Conservation (phyloP, 768 basidiomycete genomes). For the Collybia sordida region DNA sequence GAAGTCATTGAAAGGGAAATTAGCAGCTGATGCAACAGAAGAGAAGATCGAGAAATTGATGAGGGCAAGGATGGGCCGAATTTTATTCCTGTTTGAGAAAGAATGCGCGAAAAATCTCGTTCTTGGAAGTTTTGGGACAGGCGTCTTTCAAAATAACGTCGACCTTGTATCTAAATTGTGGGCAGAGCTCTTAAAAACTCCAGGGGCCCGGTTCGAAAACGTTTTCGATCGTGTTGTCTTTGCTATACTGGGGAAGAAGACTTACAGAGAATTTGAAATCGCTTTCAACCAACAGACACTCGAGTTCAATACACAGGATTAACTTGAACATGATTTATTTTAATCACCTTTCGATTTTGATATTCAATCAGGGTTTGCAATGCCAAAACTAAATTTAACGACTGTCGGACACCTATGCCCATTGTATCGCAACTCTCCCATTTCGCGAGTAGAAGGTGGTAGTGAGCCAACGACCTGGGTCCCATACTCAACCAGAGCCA, state of each 20-base stretch:
- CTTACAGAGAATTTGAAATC: constrained; percentile 24
- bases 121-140: constrained; percentile 77
- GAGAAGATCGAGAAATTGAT: constrained; percentile 51
- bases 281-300: constrained; percentile 4
- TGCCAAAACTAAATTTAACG: no score
- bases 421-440: no score
- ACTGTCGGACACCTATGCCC: no score
- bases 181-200: constrained; percentile 53
- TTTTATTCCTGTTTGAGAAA: constrained; percentile 64
- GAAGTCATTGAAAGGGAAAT: constrained; percentile 18
- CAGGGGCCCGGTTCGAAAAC: constrained; percentile 51
- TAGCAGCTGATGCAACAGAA: constrained; percentile 20
- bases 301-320: no score
- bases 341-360: no score
- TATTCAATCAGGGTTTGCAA: no score
- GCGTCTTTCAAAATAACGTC: constrained; percentile 70
- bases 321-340: no score
- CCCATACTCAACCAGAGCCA: no score
- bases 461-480: no score
- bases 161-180: constrained; percentile 59
- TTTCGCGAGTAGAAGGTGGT: no score
- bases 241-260: constrained; percentile 46
- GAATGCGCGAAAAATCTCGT: constrained; percentile 60
- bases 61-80: constrained; percentile 70
- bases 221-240: constrained; percentile 67